Conservation (phyloP, 768 basidiomycete genomes). For the Obba rivulosa region DNA sequence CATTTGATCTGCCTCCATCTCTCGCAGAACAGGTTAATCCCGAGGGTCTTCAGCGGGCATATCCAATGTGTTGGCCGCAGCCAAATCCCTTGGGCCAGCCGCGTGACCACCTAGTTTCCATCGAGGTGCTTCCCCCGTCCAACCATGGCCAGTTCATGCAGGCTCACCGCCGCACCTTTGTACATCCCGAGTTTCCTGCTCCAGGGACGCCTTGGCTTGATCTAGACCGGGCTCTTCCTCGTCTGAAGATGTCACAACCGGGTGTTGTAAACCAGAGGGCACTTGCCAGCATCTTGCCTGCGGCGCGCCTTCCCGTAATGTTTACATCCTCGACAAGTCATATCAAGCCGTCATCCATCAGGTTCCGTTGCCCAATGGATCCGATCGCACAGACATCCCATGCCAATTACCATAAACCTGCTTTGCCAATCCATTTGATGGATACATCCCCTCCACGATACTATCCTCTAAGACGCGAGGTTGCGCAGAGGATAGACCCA, state of each 20-base stretch:
- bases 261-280: conserved; percentile 3
- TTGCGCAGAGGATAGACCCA: conserved; percentile 3
- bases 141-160: conserved; percentile 4
- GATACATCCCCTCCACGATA: conserved; percentile 10
- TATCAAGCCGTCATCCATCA: conserved; percentile 10
- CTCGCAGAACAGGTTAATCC: neutral
- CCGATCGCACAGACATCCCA: neutral
- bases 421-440: conserved; percentile 4
- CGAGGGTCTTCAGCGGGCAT: neutral
- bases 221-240: conserved; percentile 3
- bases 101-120: neutral
- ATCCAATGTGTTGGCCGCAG: neutral
- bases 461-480: conserved; percentile 10
- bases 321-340: conserved; percentile 3
- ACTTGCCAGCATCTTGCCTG: conserved; percentile 11
- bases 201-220: conserved; percentile 11
- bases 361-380: conserved; percentile 1
- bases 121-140: conserved; percentile 1
- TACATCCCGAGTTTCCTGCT: conserved; percentile 12
- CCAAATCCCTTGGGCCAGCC: neutral
- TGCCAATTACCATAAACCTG: conserved; percentile 1
- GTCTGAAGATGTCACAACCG: conserved; percentile 1
- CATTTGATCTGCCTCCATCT: conserved; percentile 4
- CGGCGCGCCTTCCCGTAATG: conserved; percentile 14
- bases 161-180: conserved; percentile 7